phyloP scores from a whole-genome alignment of 2,329 filamentous ascomycete genomes.

The Verticillium isaacii region DNA sequence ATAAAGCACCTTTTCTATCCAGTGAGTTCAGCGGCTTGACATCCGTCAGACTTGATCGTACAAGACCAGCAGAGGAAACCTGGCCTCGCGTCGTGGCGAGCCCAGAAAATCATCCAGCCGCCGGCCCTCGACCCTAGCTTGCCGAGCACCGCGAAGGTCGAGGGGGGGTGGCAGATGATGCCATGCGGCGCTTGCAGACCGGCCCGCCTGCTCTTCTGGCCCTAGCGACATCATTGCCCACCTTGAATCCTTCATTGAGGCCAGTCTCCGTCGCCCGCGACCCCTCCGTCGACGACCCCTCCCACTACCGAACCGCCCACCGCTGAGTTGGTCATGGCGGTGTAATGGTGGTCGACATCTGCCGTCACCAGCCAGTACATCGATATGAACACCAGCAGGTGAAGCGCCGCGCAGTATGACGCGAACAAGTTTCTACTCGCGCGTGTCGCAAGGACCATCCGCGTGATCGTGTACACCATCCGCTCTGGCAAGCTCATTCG shows the following conservation, averaged over 20 bases:
- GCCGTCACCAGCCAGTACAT: conserved; percentile 77
- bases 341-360: conserved; percentile 54
- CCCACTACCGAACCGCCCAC: not conserved
- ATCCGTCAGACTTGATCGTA: not conserved
- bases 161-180: not conserved
- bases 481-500: conserved; percentile 90
- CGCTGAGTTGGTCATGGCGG: not conserved
- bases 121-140: not conserved
- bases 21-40: not conserved
- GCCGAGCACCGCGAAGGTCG: not conserved
- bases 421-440: conserved; percentile 93
- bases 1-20: not conserved
- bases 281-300: not conserved
- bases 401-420: conserved; percentile 81
- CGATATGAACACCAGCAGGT: conserved; percentile 81
- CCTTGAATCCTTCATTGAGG: not conserved
- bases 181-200: not conserved
- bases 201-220: not conserved
- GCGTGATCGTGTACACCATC: conserved; percentile 83
- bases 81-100: not conserved
- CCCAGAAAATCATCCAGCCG: not conserved
- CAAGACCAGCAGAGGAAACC: not conserved
- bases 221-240: not conserved
- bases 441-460: conserved; percentile 84
- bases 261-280: not conserved